Percentiles rank a stretch among this genome's conserved stretches.
phyloP scores from a whole-genome alignment of 2,329 filamentous ascomycete species.

The Ascochyta pisi region DNA sequence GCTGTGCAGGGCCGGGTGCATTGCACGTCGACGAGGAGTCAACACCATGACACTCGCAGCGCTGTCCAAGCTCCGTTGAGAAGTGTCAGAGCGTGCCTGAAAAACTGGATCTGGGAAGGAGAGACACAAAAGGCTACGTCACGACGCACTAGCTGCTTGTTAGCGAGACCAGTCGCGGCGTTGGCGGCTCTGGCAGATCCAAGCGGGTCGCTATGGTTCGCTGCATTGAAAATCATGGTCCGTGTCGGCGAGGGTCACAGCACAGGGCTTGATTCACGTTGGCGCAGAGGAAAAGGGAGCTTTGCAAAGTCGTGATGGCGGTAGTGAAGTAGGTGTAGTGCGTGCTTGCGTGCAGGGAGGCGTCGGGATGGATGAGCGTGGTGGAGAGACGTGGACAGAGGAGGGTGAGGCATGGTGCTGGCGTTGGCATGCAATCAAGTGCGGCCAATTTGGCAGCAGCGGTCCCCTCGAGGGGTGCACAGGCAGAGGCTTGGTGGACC shows the following conservation, averaged over 20 bases:
- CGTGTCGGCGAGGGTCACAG: slow-evolving; percentile 4
- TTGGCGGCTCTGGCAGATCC: slow-evolving; percentile 13
- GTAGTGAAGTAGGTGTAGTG: neutral
- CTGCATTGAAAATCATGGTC: slow-evolving; percentile 17
- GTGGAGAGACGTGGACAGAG: neutral
- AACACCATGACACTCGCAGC: slow-evolving; percentile 4
- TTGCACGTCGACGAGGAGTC: neutral
- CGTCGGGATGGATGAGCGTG: neutral
- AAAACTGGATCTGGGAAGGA: slow-evolving; percentile 12
- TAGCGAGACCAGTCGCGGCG: slow-evolving; percentile 13
- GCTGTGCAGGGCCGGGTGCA: too few relatives aligned
- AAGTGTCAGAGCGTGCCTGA: slow-evolving; percentile 7
- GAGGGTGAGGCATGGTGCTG: too few relatives aligned
- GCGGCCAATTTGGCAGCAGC: neutral
- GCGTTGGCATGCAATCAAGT: neutral
- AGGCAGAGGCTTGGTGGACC: neutral
- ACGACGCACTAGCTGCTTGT: neutral
- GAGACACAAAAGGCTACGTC: slow-evolving; percentile 7
- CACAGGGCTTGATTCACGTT: slow-evolving; percentile 4
- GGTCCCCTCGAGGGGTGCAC: neutral
- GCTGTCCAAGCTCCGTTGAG: slow-evolving; percentile 1
- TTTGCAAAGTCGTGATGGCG: too few relatives aligned
- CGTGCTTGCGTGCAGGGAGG: neutral
- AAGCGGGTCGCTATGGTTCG: slow-evolving; percentile 18
- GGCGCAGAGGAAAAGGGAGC: neutral